Percentiles rank a stretch among this genome's conserved stretches.
Conservation (phyloP, 345 rosid species). For the Gossypium arboreum region DNA sequence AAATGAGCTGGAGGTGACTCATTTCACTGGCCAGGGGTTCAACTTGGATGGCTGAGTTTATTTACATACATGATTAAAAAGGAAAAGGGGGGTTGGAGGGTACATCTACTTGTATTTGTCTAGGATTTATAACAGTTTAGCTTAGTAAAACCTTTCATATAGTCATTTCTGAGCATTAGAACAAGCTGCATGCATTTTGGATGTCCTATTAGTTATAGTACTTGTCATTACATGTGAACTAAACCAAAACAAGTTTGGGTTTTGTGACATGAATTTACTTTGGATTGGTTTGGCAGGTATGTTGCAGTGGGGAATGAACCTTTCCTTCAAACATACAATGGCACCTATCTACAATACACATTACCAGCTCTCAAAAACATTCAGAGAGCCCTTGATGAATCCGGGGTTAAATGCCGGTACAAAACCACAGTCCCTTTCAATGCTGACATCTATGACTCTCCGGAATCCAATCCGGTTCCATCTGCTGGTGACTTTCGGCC, state of each 20-base stretch:
- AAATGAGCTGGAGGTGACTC: conserved; percentile 13
- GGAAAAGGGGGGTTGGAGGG: background rate
- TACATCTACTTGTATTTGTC: background rate
- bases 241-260: background rate
- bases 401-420: conserved; percentile 21
- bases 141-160: conserved; percentile 5
- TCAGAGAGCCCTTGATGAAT: conserved; percentile 39
- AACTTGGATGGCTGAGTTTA: background rate
- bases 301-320: conserved; percentile 25
- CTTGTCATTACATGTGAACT: background rate
- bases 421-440: conserved; percentile 50
- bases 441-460: conserved; percentile 41
- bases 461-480: conserved; percentile 19
- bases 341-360: conserved; percentile 28
- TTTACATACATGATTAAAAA: background rate
- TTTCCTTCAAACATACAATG: conserved; percentile 34
- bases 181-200: background rate
- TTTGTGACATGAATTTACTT: conserved; percentile 3
- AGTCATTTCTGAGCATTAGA: background rate
- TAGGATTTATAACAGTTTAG: background rate
- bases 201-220: background rate
- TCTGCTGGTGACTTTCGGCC: conserved; percentile 19
- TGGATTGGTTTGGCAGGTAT: conserved; percentile 15
- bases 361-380: conserved; percentile 44
- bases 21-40: background rate